Percentiles rank a stretch among this genome's conserved stretches.
Conservation (phyloP, 768 basidiomycete species). For the Trametes sanguinea region DNA sequence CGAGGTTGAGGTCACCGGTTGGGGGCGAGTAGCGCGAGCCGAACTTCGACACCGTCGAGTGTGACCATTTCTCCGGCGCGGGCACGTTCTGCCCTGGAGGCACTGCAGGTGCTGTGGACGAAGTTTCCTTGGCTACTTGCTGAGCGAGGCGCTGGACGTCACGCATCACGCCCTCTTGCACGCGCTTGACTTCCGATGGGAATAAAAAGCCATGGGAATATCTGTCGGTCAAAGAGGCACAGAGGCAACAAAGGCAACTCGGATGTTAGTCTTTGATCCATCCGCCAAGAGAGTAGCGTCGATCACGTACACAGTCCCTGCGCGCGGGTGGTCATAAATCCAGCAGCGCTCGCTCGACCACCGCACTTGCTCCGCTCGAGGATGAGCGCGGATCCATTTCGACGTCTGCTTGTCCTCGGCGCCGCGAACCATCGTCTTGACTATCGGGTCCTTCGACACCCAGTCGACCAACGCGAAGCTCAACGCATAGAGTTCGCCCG, state of each 20-base stretch:
- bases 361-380: constrained; percentile 71
- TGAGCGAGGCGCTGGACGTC: constrained; percentile 45
- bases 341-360: constrained; percentile 94
- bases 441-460: constrained; percentile 72
- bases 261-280: not conserved
- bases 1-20: constrained; percentile 58
- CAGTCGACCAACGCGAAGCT: constrained; percentile 88
- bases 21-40: constrained; percentile 75
- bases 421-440: constrained; percentile 70
- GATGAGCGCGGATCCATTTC: constrained; percentile 90
- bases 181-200: constrained; percentile 80
- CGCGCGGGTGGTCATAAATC: constrained; percentile 97
- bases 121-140: constrained; percentile 12
- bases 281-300: not conserved
- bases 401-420: constrained; percentile 94
- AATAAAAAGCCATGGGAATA: constrained; percentile 96
- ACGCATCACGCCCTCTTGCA: constrained; percentile 56
- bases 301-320: constrained; percentile 81
- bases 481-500: constrained; percentile 88
- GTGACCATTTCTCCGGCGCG: constrained; percentile 64
- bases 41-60: constrained; percentile 87
- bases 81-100: constrained; percentile 33
- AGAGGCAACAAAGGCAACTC: not conserved
- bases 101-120: constrained; percentile 28
- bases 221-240: constrained; percentile 39